A percentile compares a stretch with the other conserved stretches of the same genome.
phyloP scores from a whole-genome alignment of 495 filamentous ascomycete genomes.

The Penicillium taxi region DNA sequence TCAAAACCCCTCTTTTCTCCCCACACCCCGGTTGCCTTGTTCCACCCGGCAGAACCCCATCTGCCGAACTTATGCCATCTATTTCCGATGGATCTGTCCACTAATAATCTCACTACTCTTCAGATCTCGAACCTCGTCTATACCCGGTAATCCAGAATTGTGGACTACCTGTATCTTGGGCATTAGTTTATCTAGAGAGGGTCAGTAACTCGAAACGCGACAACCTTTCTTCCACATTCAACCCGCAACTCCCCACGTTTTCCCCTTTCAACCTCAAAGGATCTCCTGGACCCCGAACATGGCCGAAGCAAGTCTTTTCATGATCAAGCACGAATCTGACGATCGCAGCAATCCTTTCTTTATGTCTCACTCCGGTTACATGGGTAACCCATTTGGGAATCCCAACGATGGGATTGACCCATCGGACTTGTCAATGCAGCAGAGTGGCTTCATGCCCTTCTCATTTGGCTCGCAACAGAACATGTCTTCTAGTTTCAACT shows the following conservation, averaged over 20 bases:
- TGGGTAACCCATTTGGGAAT: constrained; percentile 60
- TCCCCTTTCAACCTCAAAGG: constrained; percentile 1
- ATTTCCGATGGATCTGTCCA: constrained; percentile 1
- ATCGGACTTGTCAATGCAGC: constrained; percentile 70
- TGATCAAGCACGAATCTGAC: constrained; percentile 75
- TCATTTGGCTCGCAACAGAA: constrained; percentile 44
- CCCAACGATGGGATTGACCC: constrained; percentile 69
- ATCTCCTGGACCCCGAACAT: constrained; percentile 18
- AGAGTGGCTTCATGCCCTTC: constrained; percentile 43
- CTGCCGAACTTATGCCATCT: constrained; percentile 6
- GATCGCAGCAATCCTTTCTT: constrained; percentile 50
- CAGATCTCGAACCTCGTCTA: constrained; percentile 8
- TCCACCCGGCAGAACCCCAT: constrained; percentile 5
- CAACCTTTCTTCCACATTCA: constrained; percentile 16
- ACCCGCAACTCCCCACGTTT: constrained; percentile 10
- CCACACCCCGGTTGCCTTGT: constrained; percentile 10
- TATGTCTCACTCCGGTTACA: constrained; percentile 53
- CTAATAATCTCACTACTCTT: constrained; percentile 4
- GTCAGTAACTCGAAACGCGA: constrained; percentile 19
- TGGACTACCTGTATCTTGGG: constrained; percentile 7
- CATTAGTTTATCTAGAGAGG: constrained; percentile 14
- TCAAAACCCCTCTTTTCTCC: neutral
- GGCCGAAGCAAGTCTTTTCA: constrained; percentile 50
- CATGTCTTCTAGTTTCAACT: constrained; percentile 44
- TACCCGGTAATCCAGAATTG: constrained; percentile 1